A percentile compares a stretch with the other conserved stretches of the same genome.
phyloP scores from a whole-genome alignment of 106 monocot genomes.

The Dioscorea dumetorum region DNA sequence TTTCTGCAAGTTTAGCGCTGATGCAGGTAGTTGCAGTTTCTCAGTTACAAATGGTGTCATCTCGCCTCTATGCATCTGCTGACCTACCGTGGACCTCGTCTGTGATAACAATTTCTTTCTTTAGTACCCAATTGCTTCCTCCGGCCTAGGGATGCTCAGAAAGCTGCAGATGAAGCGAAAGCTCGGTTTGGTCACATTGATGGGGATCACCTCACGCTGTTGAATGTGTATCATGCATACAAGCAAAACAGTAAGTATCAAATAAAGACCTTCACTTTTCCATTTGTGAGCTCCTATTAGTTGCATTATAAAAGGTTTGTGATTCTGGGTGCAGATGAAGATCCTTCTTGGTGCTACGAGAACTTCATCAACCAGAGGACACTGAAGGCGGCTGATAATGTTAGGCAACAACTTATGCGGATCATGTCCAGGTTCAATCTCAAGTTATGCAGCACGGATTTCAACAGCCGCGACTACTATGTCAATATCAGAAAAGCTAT shows the following conservation, averaged over 20 bases:
- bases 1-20: constrained; percentile 18
- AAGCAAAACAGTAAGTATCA: constrained; percentile 64
- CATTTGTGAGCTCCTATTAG: too few species aligned
- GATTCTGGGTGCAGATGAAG: constrained; percentile 37
- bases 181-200: constrained; percentile 70
- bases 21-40: constrained; percentile 41
- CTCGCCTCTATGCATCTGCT: constrained; percentile 80
- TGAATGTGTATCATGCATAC: constrained; percentile 81
- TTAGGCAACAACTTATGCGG: constrained; percentile 63
- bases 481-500: constrained; percentile 62
- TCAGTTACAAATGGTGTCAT: constrained; percentile 63
- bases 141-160: constrained; percentile 83
- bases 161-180: constrained; percentile 82
- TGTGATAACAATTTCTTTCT: constrained; percentile 67
- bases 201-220: constrained; percentile 77
- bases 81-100: constrained; percentile 70
- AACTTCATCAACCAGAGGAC: constrained; percentile 65
- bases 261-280: not conserved
- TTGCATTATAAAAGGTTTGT: too few species aligned
- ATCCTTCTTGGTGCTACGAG: constrained; percentile 68
- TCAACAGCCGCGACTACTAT: constrained; percentile 72
- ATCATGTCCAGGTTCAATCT: constrained; percentile 76
- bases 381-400: constrained; percentile 64
- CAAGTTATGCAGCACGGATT: constrained; percentile 74
- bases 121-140: constrained; percentile 92